Conservation (phyloP, 1,284 basidiomycete species). For the Melampsora americana region DNA sequence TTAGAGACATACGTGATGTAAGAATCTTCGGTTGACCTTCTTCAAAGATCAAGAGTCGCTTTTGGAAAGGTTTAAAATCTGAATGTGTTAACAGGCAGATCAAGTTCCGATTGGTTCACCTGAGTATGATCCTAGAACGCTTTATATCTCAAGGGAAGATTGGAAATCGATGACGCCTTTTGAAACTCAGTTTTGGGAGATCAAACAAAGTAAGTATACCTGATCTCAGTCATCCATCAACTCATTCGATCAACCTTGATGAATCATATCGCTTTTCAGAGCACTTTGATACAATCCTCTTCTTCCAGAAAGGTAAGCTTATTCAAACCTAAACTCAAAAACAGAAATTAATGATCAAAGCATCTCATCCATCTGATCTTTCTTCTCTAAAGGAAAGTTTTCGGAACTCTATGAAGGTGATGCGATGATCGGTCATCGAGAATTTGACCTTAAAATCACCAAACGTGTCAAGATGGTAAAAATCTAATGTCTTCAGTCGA, state of each 20-base stretch:
- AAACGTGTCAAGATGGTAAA: constrained; percentile 96
- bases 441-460: constrained; percentile 62
- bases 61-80: no score
- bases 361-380: not conserved
- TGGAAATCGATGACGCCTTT: constrained; percentile 67
- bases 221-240: not conserved
- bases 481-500: constrained; percentile 60
- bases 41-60: not conserved
- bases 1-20: constrained; percentile 41
- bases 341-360: not conserved
- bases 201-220: constrained; percentile 34
- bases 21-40: not conserved
- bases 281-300: constrained; percentile 33
- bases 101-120: constrained; percentile 72
- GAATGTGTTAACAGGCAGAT: constrained; percentile 66
- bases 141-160: constrained; percentile 72
- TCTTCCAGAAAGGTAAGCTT: constrained; percentile 42
- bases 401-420: constrained; percentile 52
- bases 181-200: constrained; percentile 44
- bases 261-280: constrained; percentile 44
- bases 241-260: not conserved
- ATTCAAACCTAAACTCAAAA: not conserved
- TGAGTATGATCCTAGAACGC: constrained; percentile 87
- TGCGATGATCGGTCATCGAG: constrained; percentile 54
- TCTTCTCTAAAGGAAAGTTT: constrained; percentile 27